A percentile compares a stretch with the other conserved stretches of the same genome.
Evolutionary conservation across 495 filamentous ascomycete species (phyloP).

Genomic region (Penicillium odoratum): DNA sequence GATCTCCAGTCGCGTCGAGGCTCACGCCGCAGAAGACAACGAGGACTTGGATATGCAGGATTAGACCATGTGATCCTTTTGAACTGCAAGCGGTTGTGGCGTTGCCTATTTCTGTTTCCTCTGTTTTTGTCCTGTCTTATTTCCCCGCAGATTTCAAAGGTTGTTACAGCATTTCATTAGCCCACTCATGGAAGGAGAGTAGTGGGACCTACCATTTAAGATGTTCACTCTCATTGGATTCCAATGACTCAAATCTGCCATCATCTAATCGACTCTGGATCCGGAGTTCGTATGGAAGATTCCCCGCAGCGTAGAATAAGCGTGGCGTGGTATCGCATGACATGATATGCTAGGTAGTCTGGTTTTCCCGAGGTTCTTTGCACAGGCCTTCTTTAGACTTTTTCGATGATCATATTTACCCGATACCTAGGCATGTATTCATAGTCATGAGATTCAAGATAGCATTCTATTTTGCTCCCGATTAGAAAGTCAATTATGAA

Average conservation of each 20-base stretch:
- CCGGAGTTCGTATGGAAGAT: background rate
- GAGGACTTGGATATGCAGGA: slow-evolving; percentile 17
- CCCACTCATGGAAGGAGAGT: background rate
- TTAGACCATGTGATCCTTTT: background rate
- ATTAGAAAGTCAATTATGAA: no score
- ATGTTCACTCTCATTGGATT: background rate
- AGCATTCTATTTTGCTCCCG: no score
- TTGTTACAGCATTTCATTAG: background rate
- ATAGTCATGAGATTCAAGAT: no score
- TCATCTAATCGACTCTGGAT: background rate
- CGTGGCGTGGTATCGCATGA: slow-evolving; percentile 8
- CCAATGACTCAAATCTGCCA: background rate
- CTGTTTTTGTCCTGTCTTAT: background rate
- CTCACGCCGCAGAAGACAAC: slow-evolving; percentile 33
- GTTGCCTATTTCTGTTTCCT: background rate
- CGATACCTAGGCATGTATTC: background rate
- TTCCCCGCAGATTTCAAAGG: background rate
- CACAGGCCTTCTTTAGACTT: background rate
- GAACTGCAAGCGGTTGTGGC: slow-evolving; percentile 1
- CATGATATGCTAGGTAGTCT: background rate
- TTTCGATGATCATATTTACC: background rate
- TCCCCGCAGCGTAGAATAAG: slow-evolving; percentile 11
- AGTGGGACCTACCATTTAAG: background rate
- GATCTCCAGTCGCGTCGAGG: slow-evolving; percentile 48
- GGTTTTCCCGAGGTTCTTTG: background rate